These are phyloP conservation scores for Blastobotrys apis DNA, from an alignment of 1,139 yeast genomes.

Conservation along the genomic window DNA sequence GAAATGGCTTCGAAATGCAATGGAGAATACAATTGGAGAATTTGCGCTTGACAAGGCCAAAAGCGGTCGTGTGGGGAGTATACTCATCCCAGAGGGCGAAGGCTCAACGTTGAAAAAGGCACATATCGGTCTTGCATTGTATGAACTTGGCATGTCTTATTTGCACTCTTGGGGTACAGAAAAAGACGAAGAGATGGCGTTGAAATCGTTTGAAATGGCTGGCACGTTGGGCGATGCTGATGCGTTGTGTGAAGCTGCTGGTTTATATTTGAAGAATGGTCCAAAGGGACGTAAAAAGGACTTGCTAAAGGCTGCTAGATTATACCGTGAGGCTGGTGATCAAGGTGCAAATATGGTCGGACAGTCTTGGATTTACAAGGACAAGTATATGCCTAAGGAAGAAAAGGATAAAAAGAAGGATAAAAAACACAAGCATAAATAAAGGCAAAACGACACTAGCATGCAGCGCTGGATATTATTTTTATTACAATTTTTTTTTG, in stretches of 20 bases:
- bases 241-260: slow-evolving; percentile 70
- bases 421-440: slow-evolving; percentile 9
- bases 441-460: too few species aligned
- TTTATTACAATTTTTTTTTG: not conserved
- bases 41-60: not conserved
- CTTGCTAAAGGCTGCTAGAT: slow-evolving; percentile 59
- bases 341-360: slow-evolving; percentile 65
- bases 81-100: slow-evolving; percentile 15
- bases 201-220: slow-evolving; percentile 59
- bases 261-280: slow-evolving; percentile 59
- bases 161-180: slow-evolving; percentile 57
- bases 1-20: slow-evolving; percentile 55
- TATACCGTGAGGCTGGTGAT: slow-evolving; percentile 64
- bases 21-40: slow-evolving; percentile 30
- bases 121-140: slow-evolving; percentile 41
- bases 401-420: slow-evolving; percentile 19
- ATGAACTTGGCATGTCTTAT: slow-evolving; percentile 60
- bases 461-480: too few species aligned
- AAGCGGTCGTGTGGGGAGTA: not conserved
- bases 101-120: slow-evolving; percentile 29
- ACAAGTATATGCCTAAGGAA: slow-evolving; percentile 48
- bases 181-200: slow-evolving; percentile 55
- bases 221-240: slow-evolving; percentile 67
- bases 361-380: slow-evolving; percentile 74
- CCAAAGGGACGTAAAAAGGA: slow-evolving; percentile 55